These are phyloP conservation scores for Nannochloris sp. DNA, from an alignment of 139 green algal species.

Conservation along the genomic window DNA sequence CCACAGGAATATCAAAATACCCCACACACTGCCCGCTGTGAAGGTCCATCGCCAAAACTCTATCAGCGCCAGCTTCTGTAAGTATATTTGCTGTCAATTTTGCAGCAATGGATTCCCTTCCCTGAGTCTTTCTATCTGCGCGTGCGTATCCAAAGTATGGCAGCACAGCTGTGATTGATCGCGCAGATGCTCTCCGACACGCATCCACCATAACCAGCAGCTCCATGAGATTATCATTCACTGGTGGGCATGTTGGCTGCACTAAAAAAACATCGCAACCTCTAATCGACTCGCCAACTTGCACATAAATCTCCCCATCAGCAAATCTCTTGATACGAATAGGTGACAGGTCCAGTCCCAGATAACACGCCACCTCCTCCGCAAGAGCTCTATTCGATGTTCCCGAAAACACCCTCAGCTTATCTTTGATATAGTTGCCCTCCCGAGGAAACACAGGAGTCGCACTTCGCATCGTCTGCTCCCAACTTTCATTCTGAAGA, in stretches of 20 bases:
- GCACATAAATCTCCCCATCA: constrained; percentile 98
- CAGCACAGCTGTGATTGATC: constrained; percentile 92
- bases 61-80: constrained; percentile 88
- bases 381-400: constrained; percentile 67
- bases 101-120: constrained; percentile 93
- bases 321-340: constrained; percentile 98
- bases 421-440: constrained; percentile 14
- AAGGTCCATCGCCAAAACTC: constrained; percentile 91
- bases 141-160: constrained; percentile 86
- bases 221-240: constrained; percentile 98
- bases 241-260: constrained; percentile 90
- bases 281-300: constrained; percentile 91
- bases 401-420: constrained; percentile 71
- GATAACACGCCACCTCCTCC: constrained; percentile 89
- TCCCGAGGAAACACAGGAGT: constrained; percentile 17
- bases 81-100: constrained; percentile 99
- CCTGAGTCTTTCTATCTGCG: constrained; percentile 89
- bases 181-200: constrained; percentile 82
- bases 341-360: constrained; percentile 85
- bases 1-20: constrained; percentile 99
- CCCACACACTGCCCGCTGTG: constrained; percentile 93
- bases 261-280: constrained; percentile 98
- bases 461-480: constrained; percentile 6
- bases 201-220: constrained; percentile 95
- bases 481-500: not conserved